A percentile compares a stretch with the other conserved stretches of the same genome.
Conservation (phyloP, 768 basidiomycete species). For the Pilatotrama ljubarskyi region DNA sequence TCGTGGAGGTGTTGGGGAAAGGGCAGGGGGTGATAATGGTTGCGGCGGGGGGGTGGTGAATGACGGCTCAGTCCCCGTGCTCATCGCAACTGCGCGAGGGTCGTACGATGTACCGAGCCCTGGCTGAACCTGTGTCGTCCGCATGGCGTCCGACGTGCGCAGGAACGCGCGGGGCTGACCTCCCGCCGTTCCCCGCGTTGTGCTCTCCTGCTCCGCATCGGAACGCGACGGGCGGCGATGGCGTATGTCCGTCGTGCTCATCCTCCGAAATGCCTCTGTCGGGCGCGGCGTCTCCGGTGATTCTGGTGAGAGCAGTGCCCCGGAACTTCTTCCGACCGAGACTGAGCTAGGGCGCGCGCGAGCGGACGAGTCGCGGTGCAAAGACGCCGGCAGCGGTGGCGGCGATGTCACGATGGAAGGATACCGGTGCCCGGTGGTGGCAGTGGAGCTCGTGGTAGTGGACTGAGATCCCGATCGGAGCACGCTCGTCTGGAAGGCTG, state of each 20-base stretch:
- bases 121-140: slow-evolving; percentile 7
- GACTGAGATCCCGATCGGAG: slow-evolving; percentile 19
- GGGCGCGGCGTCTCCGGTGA: slow-evolving; percentile 15
- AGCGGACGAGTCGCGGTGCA: not conserved
- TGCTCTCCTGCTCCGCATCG: not conserved
- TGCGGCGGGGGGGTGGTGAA: slow-evolving; percentile 8
- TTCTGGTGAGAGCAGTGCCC: not conserved
- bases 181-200: not conserved
- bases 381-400: not conserved
- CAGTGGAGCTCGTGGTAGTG: not conserved
- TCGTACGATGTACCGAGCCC: not conserved
- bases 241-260: slow-evolving; percentile 23
- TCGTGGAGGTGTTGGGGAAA: slow-evolving; percentile 2
- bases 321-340: not conserved
- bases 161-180: not conserved
- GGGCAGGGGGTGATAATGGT: slow-evolving; percentile 9
- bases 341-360: slow-evolving; percentile 11
- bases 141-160: not conserved
- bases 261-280: slow-evolving; percentile 15
- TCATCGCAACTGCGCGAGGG: not conserved
- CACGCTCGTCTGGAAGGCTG: slow-evolving; percentile 27
- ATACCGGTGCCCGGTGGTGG: slow-evolving; percentile 15
- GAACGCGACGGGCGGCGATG: slow-evolving; percentile 15
- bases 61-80: not conserved
- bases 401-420: slow-evolving; percentile 17